Base-by-base conservation (phyloP, 2,329 filamentous ascomycete genomes). In the Colletotrichum sansevieriae region DNA sequence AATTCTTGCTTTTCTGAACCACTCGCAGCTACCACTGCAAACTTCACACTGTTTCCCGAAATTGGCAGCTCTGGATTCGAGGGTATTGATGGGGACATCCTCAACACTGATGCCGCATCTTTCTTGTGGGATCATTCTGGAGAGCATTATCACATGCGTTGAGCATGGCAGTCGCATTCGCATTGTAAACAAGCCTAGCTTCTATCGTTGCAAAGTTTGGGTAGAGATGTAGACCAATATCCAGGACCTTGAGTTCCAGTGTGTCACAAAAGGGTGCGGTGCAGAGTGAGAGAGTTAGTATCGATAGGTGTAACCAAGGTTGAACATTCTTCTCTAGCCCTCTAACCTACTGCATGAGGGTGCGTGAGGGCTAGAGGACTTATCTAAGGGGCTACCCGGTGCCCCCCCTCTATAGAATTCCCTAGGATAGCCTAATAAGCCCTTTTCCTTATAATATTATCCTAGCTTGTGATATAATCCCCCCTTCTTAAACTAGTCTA, bases 101-200 rank as follows among this genome's bases (percentile, higher is more conserved):
- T 55, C 10, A 20, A 63, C 4, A 25, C 49, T 0, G 25, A 55
- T 1, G 37, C 47, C 10, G 39, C 35, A 7, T 20, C 59, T 2
- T 63, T 54, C 39, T 41, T 63, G 15, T 63, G 39, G 47, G 59
- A 46, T 33, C 15, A 18, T 3, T 22, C n/a, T n/a, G 59, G 37
- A 13, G 35, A 37, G 6, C 18, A 51, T 41, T 37, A 20, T n/a
- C 13, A 15, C 41, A 12, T 2, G 8, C 10, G 29, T 8, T 57
- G 43, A 25, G 18, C 22, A 20, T 9, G 18, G 15, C 1, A 20
- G 11, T 4, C 18, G 20, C 12, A 25, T 15, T 33, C 12, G 18
- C n/a, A 8, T 13, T 5, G 9, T 37, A n/a, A 35, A 20, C 9
- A 54, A 35, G 20, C 35, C 8, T n/a, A 33, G 15, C 18, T 54